These are phyloP conservation scores for Plasmodium vinckei DNA, from an alignment of 169 alveolate species.

Conservation along the genomic window DNA sequence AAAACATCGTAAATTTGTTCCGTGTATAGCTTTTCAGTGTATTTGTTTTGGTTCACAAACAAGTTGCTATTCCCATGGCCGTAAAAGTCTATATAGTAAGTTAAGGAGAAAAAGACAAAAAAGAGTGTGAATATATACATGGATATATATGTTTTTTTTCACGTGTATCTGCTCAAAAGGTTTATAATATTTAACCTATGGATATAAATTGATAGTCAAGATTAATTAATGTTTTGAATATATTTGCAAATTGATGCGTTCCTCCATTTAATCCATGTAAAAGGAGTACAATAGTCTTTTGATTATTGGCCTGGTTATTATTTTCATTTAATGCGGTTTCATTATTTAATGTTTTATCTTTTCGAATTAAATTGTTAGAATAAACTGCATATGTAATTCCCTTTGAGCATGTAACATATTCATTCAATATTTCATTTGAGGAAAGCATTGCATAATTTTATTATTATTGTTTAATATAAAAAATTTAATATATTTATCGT, in stretches of 20 bases:
- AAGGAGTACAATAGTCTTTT: conserved; percentile 19
- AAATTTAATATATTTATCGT: not conserved
- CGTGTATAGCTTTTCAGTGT: conserved; percentile 57
- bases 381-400: conserved; percentile 49
- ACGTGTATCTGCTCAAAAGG: too few relatives aligned
- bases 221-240: conserved; percentile 13
- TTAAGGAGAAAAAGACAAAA: not conserved
- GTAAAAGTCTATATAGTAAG: conserved; percentile 27
- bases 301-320: conserved; percentile 13
- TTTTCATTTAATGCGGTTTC: not conserved
- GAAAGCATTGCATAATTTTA: conserved; percentile 6
- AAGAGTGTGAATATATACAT: too few relatives aligned
- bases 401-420: conserved; percentile 42
- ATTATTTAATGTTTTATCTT: conserved; percentile 11
- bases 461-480: conserved; percentile 6
- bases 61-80: conserved; percentile 66
- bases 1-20: conserved; percentile 75
- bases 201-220: conserved; percentile 45
- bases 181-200: conserved; percentile 22
- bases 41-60: conserved; percentile 30
- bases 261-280: conserved; percentile 71
- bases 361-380: conserved; percentile 29
- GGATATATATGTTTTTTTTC: too few relatives aligned
- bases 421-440: conserved; percentile 24
- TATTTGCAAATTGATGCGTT: conserved; percentile 47